Evolutionary conservation across 306 rosid species (phyloP), one percentile per base, ranked within the genome.

Genomic region (Sicyos baderoa): DNA sequence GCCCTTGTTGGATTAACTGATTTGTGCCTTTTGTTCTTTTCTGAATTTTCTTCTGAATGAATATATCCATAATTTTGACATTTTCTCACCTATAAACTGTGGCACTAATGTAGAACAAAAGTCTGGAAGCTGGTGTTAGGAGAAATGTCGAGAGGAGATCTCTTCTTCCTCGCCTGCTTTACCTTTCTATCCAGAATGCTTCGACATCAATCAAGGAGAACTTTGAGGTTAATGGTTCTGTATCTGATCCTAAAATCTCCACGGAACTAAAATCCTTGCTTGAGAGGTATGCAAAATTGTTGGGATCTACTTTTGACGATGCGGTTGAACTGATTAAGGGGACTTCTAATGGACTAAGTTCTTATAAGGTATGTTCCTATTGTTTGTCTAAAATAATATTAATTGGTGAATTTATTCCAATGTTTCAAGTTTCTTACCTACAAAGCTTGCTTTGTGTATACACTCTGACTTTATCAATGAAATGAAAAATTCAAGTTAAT

Each of bases 81-180:
- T 66, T 18, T 40, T 63, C 77, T 58, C 44, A 55, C 74, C 75
- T 75, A 1, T 54, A 44, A 77, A 68, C 7, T 67, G 44, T 83
- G 80, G 77, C 76, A 9, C 42, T 58, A 64, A 75, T 76, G 66
- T 77, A 93, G 99, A 76, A 60, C 57, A 81, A 78, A 68, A 89
- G 83, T 71, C 80, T 85, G 83, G 97, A 86, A 63, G 79, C 79
- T 61, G 82, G 70, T 68, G 81, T 79, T 59, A 85, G 85, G 64
- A 94, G 87, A 69, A 81, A 15, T 76, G 79, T 94, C 45, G 95
- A 88, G 84, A 86, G 84, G 89, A 94, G 78, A 78, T 90, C 95
- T 51, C 86, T 94, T 81, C 95, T 90, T 73, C 96, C 99, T 50
- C 86, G 97, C 79, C 81, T 94, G 92, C 80, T 94, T 73, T 86